phyloP scores from a whole-genome alignment of 2,329 filamentous ascomycete species.

The Gnomoniopsis smithogilvyi region DNA sequence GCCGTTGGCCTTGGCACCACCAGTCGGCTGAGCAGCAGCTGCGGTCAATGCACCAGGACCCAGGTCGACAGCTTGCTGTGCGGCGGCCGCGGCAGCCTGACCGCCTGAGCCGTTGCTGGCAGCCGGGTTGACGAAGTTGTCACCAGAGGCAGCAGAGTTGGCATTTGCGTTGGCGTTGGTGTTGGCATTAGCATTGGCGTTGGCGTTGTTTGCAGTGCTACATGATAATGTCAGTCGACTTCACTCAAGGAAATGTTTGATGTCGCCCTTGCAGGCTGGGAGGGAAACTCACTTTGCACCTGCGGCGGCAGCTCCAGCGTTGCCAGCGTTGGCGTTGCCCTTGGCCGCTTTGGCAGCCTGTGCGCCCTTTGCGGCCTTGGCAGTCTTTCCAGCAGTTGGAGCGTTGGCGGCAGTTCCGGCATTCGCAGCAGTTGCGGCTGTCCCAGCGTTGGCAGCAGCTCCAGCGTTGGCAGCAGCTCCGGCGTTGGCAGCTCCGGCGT shows the following conservation, averaged over 20 bases:
- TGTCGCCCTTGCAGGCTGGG: too few relatives aligned
- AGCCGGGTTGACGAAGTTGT: slow-evolving; percentile 7
- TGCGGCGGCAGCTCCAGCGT: too few relatives aligned
- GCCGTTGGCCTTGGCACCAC: slow-evolving; percentile 15
- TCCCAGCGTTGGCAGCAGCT: slow-evolving; percentile 26
- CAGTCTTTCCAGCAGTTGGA: slow-evolving; percentile 26
- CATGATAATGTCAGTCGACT: too few relatives aligned
- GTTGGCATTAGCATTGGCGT: slow-evolving; percentile 7
- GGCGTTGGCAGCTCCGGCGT: not conserved
- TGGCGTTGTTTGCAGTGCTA: slow-evolving; percentile 3
- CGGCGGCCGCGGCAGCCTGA: slow-evolving; percentile 1
- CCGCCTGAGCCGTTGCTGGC: slow-evolving; percentile 10
- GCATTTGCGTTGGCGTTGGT: slow-evolving; percentile 34
- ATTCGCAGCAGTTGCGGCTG: slow-evolving; percentile 23
- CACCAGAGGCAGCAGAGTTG: slow-evolving; percentile 44
- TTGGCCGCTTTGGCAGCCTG: not conserved
- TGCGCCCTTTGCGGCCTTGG: not conserved
- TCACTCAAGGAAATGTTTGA: too few relatives aligned
- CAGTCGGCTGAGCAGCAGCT: slow-evolving; percentile 26
- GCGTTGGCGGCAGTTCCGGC: slow-evolving; percentile 42
- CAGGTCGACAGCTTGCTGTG: slow-evolving; percentile 26
- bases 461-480: not conserved
- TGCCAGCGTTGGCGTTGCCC: too few relatives aligned
- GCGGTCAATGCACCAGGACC: slow-evolving; percentile 23
- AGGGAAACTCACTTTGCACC: too few relatives aligned